Evolutionary conservation across 225 moss, liverwort and hornwort genomes (phyloP).

Genomic region (Takakia lepidozioides): DNA sequence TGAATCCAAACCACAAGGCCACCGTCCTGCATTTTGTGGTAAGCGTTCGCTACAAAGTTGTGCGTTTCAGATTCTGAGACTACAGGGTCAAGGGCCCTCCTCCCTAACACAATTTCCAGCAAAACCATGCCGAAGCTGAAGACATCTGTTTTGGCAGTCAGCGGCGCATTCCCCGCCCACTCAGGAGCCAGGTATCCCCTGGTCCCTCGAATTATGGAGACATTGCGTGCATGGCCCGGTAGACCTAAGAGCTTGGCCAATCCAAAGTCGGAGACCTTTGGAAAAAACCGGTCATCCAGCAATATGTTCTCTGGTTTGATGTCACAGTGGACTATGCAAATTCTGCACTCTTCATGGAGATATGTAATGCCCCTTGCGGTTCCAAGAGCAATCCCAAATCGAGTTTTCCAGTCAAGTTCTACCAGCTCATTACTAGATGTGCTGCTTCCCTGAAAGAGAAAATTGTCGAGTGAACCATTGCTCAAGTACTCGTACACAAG

Average conservation of each 20-base stretch:
- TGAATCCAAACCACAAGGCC: conserved; percentile 13
- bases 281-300: conserved; percentile 31
- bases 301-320: too few species aligned
- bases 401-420: conserved; percentile 28
- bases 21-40: conserved; percentile 27
- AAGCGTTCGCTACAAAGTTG: conserved; percentile 21
- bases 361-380: conserved; percentile 48
- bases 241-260: conserved; percentile 56
- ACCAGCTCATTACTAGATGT: conserved; percentile 29
- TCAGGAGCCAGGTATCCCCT: conserved; percentile 72
- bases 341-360: conserved; percentile 49
- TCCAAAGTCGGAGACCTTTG: conserved; percentile 58
- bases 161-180: conserved; percentile 35
- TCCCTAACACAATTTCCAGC: conserved; percentile 49
- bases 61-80: conserved; percentile 16
- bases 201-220: conserved; percentile 58
- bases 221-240: conserved; percentile 29
- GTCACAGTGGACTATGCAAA: conserved; percentile 50
- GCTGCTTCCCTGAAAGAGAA: conserved; percentile 34
- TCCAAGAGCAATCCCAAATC: conserved; percentile 34
- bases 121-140: conserved; percentile 70
- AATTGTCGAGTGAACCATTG: conserved; percentile 57
- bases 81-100: conserved; percentile 19
- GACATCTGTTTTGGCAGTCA: conserved; percentile 62
- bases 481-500: conserved; percentile 50